Conservation (phyloP, 371 early-diverging fungal genomes). For the Mucor mucedo region DNA sequence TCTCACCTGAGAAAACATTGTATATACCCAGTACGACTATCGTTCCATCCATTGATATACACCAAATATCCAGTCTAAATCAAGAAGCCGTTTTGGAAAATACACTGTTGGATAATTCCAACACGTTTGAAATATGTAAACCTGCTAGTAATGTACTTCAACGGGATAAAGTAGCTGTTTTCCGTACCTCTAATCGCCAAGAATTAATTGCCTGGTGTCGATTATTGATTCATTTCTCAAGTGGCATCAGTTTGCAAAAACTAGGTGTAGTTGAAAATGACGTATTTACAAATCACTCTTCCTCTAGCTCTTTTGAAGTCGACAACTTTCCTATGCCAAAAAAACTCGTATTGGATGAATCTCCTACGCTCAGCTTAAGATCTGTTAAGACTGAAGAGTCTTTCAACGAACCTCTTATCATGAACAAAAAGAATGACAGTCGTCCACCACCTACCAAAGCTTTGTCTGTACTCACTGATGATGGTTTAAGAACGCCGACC, state of each 20-base stretch:
- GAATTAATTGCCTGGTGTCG: conserved; percentile 29
- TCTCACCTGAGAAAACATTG: conserved; percentile 44
- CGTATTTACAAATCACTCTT: neutral
- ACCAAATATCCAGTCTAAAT: conserved; percentile 2
- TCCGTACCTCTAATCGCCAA: conserved; percentile 16
- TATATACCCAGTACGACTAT: conserved; percentile 40
- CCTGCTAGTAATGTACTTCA: conserved; percentile 26
- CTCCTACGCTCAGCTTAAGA: conserved; percentile 18
- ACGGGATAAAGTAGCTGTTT: conserved; percentile 26
- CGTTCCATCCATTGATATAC: conserved; percentile 33
- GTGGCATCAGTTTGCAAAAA: conserved; percentile 14
- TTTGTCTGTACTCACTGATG: neutral
- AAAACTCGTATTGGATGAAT: conserved; percentile 16
- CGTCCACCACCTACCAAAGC: neutral
- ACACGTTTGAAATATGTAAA: conserved; percentile 29
- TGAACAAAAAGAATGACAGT: neutral
- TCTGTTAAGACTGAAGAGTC: conserved; percentile 19
- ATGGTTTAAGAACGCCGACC: neutral
- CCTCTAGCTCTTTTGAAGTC: neutral
- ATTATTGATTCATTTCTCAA: conserved; percentile 14
- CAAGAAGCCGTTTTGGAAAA: conserved; percentile 3
- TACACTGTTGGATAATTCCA: neutral
- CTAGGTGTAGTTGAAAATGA: conserved; percentile 14
- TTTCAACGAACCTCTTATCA: conserved; percentile 14
- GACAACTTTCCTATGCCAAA: conserved; percentile 1